These are phyloP conservation scores for Mycosphaerella sp. DNA, from an alignment of 2,329 filamentous ascomycete species.

Conservation along the genomic window DNA sequence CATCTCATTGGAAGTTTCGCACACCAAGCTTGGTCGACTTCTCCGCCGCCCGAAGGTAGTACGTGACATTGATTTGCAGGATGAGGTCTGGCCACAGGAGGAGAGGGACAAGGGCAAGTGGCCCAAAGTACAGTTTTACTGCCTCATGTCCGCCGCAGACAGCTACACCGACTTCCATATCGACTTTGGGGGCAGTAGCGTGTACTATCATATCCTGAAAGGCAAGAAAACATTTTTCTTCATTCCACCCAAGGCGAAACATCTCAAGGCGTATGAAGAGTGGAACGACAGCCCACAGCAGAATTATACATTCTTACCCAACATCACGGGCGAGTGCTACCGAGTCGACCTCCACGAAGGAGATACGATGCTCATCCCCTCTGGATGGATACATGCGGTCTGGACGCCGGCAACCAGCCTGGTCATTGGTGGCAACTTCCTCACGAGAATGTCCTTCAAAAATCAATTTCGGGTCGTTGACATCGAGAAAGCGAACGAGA, in stretches of 20 bases:
- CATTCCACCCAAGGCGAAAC: conserved; percentile 61
- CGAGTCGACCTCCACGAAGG: conserved; percentile 59
- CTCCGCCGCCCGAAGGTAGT: conserved; percentile 59
- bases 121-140: conserved; percentile 62
- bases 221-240: conserved; percentile 67
- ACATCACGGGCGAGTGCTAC: conserved; percentile 60
- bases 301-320: conserved; percentile 58
- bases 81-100: conserved; percentile 50
- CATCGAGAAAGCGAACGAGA: conserved; percentile 61
- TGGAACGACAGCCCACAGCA: conserved; percentile 63
- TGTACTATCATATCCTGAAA: conserved; percentile 63
- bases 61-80: conserved; percentile 54
- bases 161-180: conserved; percentile 68
- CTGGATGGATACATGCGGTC: conserved; percentile 66
- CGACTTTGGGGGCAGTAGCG: conserved; percentile 64
- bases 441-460: conserved; percentile 58
- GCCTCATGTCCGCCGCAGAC: conserved; percentile 64
- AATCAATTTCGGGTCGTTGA: conserved; percentile 61
- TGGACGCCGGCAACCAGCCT: conserved; percentile 64
- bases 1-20: conserved; percentile 62
- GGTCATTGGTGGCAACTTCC: conserved; percentile 65
- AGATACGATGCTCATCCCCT: conserved; percentile 65
- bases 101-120: conserved; percentile 50
- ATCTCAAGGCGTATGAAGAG: conserved; percentile 64
- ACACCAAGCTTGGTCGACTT: conserved; percentile 55